Base-by-base conservation (phyloP, 345 rosid species). In the Excoecaria agallocha region DNA sequence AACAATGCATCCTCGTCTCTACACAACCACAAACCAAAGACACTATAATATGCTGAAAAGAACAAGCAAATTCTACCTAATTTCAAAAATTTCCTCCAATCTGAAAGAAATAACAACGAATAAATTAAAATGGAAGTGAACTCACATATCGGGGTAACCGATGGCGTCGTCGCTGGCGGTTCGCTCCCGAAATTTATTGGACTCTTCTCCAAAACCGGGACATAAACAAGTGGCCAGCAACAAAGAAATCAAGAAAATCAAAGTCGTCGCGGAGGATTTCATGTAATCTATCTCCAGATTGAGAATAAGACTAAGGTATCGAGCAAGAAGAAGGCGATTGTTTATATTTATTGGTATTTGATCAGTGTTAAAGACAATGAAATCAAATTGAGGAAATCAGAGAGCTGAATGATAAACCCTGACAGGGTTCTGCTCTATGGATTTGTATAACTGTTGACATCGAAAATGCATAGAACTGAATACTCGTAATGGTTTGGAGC, bases 1-100 rank as follows among this genome's bases (percentile, higher is more conserved):
- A 91, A 77, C 80, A 93, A 79, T 74, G 93, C 88, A 83, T 86
- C 90, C 83, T 96, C 99, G 63, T 93, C 97, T 73, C 99, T 96
- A 75, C 75, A 70, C 54, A 75, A 60, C 61, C 7, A 66, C 24
- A 72, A 13, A 67, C 58, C 10, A 3, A 48, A 24, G 5, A 2
- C 30, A 8, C 1, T 10, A 58, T 13, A 46, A 10, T 43, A 43
- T 43, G 48, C 48, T 16, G 8, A 66, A 39, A 66, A 51, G 15
- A 60, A 37, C 9, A 46, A n/a, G 0, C 19, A 45, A 66, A 66
- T 20, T 12, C 30, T 0, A 52, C 15, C 69, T 50, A 22, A 4
- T 19, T 16, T 68, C 38, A 72, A 2, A 35, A 16, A 12, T 55
- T 39, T 16, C 11, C 45, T 55, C 3, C 20, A n/a, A 69, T 30